These are phyloP conservation scores for Penicillium taxi DNA, from an alignment of 495 filamentous ascomycete species.

Conservation along the genomic window DNA sequence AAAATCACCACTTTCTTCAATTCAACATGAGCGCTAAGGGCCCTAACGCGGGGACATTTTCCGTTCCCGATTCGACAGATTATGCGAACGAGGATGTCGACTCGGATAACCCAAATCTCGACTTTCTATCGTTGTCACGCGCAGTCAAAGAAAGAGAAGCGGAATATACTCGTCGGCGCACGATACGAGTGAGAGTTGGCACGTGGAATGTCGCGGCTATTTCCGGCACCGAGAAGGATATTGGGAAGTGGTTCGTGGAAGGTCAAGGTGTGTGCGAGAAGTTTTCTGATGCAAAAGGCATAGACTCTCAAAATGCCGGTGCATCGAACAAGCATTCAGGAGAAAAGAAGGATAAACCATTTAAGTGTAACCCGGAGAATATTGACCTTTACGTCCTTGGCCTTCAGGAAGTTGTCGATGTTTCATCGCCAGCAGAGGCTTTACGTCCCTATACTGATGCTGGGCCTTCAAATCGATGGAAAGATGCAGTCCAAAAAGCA, in stretches of 20 bases:
- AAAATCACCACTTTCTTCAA: background rate
- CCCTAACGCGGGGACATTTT: constrained; percentile 4
- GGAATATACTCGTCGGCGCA: constrained; percentile 65
- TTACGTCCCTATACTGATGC: constrained; percentile 68
- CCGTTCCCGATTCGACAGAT: constrained; percentile 9
- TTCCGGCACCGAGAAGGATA: constrained; percentile 74
- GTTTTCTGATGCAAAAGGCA: constrained; percentile 45
- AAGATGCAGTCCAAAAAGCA: constrained; percentile 57
- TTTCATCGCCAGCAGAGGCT: constrained; percentile 59
- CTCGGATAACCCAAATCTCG: constrained; percentile 11
- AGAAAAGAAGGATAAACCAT: constrained; percentile 7
- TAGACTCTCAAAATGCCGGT: constrained; percentile 18
- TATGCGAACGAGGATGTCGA: constrained; percentile 19
- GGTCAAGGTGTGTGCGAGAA: constrained; percentile 59
- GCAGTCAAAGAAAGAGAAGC: constrained; percentile 60
- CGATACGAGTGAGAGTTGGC: constrained; percentile 76
- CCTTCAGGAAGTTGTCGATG: constrained; percentile 85
- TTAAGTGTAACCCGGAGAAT: constrained; percentile 39
- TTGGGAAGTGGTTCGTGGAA: constrained; percentile 77
- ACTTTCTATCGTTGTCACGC: constrained; percentile 44
- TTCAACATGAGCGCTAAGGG: constrained; percentile 11
- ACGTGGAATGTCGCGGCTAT: constrained; percentile 91
- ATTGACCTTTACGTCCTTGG: constrained; percentile 85
- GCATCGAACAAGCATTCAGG: constrained; percentile 1
- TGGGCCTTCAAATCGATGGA: constrained; percentile 65